Evolutionary conservation across 192 early-diverging fungal species (phyloP), one percentile per base, ranked within the genome.

Genomic region (Funneliformis mosseae): DNA sequence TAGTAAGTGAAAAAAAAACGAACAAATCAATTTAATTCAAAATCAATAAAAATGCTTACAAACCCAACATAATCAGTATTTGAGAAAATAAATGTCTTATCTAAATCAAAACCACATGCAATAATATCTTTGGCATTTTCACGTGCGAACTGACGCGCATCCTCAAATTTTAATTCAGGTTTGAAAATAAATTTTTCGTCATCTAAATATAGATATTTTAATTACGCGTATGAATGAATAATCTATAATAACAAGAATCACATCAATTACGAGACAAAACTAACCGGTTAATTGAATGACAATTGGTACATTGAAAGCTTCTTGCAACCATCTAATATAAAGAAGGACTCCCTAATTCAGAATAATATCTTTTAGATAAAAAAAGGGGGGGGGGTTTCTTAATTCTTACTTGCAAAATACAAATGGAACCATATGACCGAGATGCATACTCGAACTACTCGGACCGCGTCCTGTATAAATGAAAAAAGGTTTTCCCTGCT

Each of bases 131-230:
- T 94, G 64, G 95, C 97, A 25, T 97, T 97, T 62, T 92, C 90
- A 41, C 83, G 83, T 21, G 93, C 88, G 83, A 91, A 97, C 80
- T 95, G 84, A 77, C 90, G 86, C 23, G 90, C 90, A 43, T 97
- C 89, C 39, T 96, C 97, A 9, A 96, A 66, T 68, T 94, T 97
- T 72, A 99, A 84, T 25, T 93, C 93, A 28, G 90, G 83, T 84
- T 96, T 97, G 91, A 98, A 99, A 85, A 99, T 83, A 85, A 95
- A 99, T 90, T 99, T 99, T 88, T 99, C 97, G 83, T 99, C 97
- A 83, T 99, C 97, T 77, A 76, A 16, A 61, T 21, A 16, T 18
- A 41, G 25, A 23, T n/a, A 71, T 8, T 8, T 41, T 10, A 11
- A 38, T 59, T 64, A 73, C 55, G 6, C 9, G 38, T 74, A 10